phyloP scores from a whole-genome alignment of 768 basidiomycete genomes.

The Boletus coccyginus region DNA sequence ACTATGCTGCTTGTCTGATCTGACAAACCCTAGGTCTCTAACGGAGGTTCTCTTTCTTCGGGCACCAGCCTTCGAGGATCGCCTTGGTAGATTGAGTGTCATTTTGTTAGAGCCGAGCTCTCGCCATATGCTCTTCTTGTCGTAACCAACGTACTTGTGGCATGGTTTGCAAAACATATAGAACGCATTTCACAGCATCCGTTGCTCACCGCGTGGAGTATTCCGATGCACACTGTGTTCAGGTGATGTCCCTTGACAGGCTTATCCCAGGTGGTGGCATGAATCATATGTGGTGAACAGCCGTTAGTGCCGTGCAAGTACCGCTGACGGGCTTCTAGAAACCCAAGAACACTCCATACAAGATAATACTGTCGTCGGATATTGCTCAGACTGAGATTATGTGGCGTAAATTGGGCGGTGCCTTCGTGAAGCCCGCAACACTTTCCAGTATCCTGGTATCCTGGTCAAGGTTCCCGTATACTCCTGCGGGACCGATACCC shows the following conservation, averaged over 20 bases:
- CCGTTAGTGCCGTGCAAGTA: neutral
- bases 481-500: slow-evolving; percentile 3
- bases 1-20: slow-evolving; percentile 1
- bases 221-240: neutral
- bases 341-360: slow-evolving; percentile 1
- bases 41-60: slow-evolving; percentile 29
- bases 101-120: neutral
- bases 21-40: slow-evolving; percentile 23
- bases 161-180: slow-evolving; percentile 3
- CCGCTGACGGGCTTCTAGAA: slow-evolving; percentile 2
- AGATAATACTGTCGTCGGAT: neutral
- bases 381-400: neutral
- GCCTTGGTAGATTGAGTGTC: slow-evolving; percentile 26
- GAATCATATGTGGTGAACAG: neutral
- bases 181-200: slow-evolving; percentile 4
- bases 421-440: neutral
- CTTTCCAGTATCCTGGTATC: no score
- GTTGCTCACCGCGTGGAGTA: neutral
- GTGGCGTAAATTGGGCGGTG: slow-evolving; percentile 9
- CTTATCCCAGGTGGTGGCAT: neutral
- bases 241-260: neutral
- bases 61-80: slow-evolving; percentile 29
- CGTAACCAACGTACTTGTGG: slow-evolving; percentile 7
- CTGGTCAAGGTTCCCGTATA: neutral
- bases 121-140: slow-evolving; percentile 4